Evolutionary conservation across 345 rosid species (phyloP).

Genomic region (Excoecaria agallocha): DNA sequence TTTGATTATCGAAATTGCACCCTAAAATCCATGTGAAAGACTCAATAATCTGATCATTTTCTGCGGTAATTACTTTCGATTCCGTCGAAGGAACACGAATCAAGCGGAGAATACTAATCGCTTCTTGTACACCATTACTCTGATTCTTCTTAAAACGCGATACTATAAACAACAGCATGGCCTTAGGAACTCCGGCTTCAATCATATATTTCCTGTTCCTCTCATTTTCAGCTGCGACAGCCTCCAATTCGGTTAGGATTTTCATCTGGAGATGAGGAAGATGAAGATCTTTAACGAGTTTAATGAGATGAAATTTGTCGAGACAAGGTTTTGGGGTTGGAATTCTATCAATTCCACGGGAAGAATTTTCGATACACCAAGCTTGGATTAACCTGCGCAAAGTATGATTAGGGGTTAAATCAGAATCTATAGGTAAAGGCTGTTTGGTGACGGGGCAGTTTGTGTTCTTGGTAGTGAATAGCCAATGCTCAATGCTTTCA

Average conservation of each 20-base stretch:
- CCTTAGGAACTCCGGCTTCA: conserved; percentile 47
- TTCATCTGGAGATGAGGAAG: conserved; percentile 21
- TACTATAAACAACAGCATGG: conserved; percentile 35
- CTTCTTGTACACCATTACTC: conserved; percentile 43
- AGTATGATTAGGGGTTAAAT: conserved; percentile 74
- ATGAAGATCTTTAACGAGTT: conserved; percentile 38
- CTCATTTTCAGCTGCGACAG: conserved; percentile 45
- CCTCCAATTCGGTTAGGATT: conserved; percentile 42
- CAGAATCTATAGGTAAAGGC: conserved; percentile 49
- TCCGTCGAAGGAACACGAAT: conserved; percentile 41
- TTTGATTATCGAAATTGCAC: conserved; percentile 21
- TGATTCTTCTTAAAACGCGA: conserved; percentile 25
- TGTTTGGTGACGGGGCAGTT: conserved; percentile 70
- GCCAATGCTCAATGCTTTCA: conserved; percentile 73
- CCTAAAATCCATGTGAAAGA: conserved; percentile 54
- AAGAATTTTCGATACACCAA: conserved; percentile 60
- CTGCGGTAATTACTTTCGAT: conserved; percentile 26
- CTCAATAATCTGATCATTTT: conserved; percentile 37
- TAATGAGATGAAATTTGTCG: conserved; percentile 31
- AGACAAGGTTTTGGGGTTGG: conserved; percentile 57
- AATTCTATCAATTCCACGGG: conserved; percentile 44
- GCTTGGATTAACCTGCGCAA: conserved; percentile 67
- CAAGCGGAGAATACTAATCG: conserved; percentile 42
- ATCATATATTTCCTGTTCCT: conserved; percentile 49
- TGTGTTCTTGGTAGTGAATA: conserved; percentile 26